Evolutionary conservation across 2,329 filamentous ascomycete genomes (phyloP).

Genomic region (Xylaria digitata): DNA sequence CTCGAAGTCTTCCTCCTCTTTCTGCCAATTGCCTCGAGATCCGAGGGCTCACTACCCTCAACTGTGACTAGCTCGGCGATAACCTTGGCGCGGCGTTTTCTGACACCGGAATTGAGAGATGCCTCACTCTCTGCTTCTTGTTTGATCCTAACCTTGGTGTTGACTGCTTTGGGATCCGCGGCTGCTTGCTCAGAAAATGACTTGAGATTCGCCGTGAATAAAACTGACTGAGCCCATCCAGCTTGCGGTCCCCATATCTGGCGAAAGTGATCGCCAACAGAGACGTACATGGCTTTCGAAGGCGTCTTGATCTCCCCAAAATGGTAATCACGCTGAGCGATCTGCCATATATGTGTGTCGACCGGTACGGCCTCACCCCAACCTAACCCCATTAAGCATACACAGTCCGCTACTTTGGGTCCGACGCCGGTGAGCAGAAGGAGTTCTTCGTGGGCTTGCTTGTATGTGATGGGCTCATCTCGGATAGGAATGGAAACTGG

Average conservation of each 20-base stretch:
- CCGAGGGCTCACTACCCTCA: conserved; percentile 34
- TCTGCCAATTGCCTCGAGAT: conserved; percentile 26
- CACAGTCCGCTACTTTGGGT: conserved; percentile 96
- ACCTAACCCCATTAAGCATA: conserved; percentile 93
- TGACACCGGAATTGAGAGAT: conserved; percentile 27
- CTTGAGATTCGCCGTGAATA: conserved; percentile 92
- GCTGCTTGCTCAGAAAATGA: conserved; percentile 78
- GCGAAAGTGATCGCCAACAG: conserved; percentile 90
- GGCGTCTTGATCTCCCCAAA: conserved; percentile 88
- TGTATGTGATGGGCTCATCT: conserved; percentile 72
- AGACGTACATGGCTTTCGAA: conserved; percentile 88
- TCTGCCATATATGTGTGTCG: conserved; percentile 99
- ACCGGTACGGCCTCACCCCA: conserved; percentile 97
- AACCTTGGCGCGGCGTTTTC: conserved; percentile 40
- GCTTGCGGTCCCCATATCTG: conserved; percentile 91
- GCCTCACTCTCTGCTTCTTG: conserved; percentile 37
- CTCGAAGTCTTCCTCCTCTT: conserved; percentile 41
- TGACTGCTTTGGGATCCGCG: conserved; percentile 48
- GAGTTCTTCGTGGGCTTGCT: conserved; percentile 81
- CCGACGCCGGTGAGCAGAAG: conserved; percentile 87
- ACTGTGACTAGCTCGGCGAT: conserved; percentile 41
- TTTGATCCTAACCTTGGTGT: conserved; percentile 47
- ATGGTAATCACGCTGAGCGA: conserved; percentile 94
- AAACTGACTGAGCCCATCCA: conserved; percentile 96
- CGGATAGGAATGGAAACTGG: conserved; percentile 60